Conservation (phyloP, 2,329 filamentous ascomycete genomes). For the Helotiales sp. region DNA sequence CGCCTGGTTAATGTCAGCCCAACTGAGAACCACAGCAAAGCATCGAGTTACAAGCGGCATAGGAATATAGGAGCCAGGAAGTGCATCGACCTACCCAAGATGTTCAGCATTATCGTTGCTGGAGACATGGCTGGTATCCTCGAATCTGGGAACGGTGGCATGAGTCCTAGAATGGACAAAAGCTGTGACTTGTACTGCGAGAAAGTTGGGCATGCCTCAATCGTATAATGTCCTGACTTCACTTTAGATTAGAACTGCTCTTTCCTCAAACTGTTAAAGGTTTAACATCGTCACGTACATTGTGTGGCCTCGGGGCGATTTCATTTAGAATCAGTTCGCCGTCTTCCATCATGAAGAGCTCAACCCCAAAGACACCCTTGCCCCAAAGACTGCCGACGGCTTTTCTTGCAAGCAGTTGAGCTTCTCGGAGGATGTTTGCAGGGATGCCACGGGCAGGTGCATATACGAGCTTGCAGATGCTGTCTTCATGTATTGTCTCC, state of each 20-base stretch:
- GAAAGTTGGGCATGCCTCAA: slow-evolving; percentile 81
- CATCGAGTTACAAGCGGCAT: too few relatives aligned
- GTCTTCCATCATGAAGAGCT: slow-evolving; percentile 85
- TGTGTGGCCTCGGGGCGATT: slow-evolving; percentile 32
- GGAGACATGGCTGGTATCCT: slow-evolving; percentile 39
- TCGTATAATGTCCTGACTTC: slow-evolving; percentile 94
- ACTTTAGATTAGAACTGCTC: too few relatives aligned
- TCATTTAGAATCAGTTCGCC: slow-evolving; percentile 70
- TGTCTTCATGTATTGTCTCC: slow-evolving; percentile 94
- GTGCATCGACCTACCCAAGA: slow-evolving; percentile 50
- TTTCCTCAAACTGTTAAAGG: too few relatives aligned
- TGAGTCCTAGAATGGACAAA: slow-evolving; percentile 71
- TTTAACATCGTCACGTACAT: too few relatives aligned
- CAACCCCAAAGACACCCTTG: slow-evolving; percentile 92
- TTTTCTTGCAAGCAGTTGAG: slow-evolving; percentile 74
- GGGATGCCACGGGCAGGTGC: slow-evolving; percentile 76
- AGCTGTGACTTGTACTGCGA: slow-evolving; percentile 88
- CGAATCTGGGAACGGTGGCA: slow-evolving; percentile 29
- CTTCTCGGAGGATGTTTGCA: slow-evolving; percentile 58
- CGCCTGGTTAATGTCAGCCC: slow-evolving; percentile 45
- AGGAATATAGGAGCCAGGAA: too few relatives aligned
- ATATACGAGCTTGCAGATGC: slow-evolving; percentile 90
- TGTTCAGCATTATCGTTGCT: slow-evolving; percentile 74
- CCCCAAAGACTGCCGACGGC: slow-evolving; percentile 81
- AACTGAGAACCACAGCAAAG: too few relatives aligned